Base-by-base conservation (phyloP, 169 alveolate species). In the Theileria orientalis region DNA sequence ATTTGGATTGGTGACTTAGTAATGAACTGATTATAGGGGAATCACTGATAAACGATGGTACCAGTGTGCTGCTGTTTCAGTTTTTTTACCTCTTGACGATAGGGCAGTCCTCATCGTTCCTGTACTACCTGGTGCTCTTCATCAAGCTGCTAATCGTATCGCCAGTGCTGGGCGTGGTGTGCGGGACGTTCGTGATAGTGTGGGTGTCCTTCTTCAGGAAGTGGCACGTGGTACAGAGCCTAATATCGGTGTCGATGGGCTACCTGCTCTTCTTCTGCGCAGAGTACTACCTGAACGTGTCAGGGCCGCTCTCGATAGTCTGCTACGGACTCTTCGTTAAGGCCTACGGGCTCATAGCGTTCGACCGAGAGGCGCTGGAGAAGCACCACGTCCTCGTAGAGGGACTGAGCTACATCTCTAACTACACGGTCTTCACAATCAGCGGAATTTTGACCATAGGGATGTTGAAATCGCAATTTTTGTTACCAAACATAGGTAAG, bases 281-380 rank as follows among this genome's bases (percentile, higher is more conserved):
- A 11, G 96, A 93, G 62, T 89, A 77, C 71, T 73, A 68, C 60
- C 71, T 90, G 68, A 78, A 86, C 47, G 72, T 90, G 32, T 86
- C 94, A 1, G 96, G 96, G 0, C 96, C 96, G 5, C 84, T 93
- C n/a, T 78, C 94, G 3, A 92, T 92, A 7, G 96, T 93, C 16
- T 90, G 95, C 75, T 93, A 92, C 71, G 96, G 96, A 1, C 64
- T 93, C 35, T 91, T 88, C 73, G 83, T 92, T 60, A 89, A 91
- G 74, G 93, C 94, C 2, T 90, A 87, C 63, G 96, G 96, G 11
- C 85, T 88, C 41, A 85, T 91, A 8, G 94, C 94, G 0, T 78
- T 92, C 30, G 95, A 91, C 61, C 82, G 93, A 23, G 94, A 85
- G 41, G 96, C 95, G 6, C 91, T 82, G 71, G 91, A 87, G 51